Evolutionary conservation across 2,329 filamentous ascomycete genomes (phyloP), one percentile per base, ranked within the genome.

Genomic region (Microthyrium microscopicum): DNA sequence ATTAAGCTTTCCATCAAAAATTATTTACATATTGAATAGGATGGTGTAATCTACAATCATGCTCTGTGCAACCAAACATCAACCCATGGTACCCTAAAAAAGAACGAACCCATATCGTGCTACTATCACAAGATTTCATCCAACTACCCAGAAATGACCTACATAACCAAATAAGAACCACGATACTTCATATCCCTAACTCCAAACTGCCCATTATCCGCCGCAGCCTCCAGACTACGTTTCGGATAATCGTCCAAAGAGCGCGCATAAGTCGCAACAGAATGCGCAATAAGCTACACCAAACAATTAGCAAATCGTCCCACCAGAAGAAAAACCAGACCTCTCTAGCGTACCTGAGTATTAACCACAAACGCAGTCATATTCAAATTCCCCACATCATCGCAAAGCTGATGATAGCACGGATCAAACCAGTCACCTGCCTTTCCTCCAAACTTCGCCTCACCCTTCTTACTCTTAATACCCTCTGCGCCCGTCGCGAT

Each of bases 331-430:
- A 16, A 24, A 15, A 31, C 9, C 5, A 20, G n/a, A 4, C n/a
- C 4, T 6, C 20, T 26, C 8, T 30, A 35, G 7, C 20, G 53
- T 22, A 41, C 50, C 38, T 49, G 54, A 2, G 54, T 53, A 37
- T 56, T 56, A 17, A 55, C 45, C 20, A 54, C 38, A 41, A 50
- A 56, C 4, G 52, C 53, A 2, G 47, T 45, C 27, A 46, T 33
- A 34, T 49, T 46, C 24, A 56, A 35, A 35, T 57, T 58, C 29
- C 42, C 46, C 1, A 53, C 41, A 8, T 43, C 50, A 36, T 58
- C 55, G n/a, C 51, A 52, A 5, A 47, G 44, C 31, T 49, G 42
- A 33, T 58, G 55, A 40, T 58, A 57, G 40, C 54, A 51, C 3
- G 42, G 44, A 34, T 58, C 55, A 32, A 52, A 55, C 47, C 50